Evolutionary conservation across 164 flowering plant species (phyloP).

Genomic region (Magnolia kwangsiensis): DNA sequence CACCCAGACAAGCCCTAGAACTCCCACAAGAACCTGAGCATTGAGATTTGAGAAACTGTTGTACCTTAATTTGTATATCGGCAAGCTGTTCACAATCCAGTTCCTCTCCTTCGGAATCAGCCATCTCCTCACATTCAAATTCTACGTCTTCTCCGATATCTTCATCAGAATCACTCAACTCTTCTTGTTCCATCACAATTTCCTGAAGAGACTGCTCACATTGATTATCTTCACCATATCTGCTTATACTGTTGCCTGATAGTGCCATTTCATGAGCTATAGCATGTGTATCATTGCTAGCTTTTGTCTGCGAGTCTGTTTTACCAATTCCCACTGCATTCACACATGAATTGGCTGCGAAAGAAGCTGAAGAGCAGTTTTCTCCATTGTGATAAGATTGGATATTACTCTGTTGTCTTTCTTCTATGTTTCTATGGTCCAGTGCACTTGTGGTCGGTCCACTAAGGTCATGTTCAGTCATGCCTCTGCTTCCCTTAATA

Average conservation of each 20-base stretch:
- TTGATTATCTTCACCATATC: conserved; percentile 24
- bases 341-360: conserved; percentile 1
- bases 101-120: conserved; percentile 81
- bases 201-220: conserved; percentile 59
- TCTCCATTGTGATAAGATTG: conserved; percentile 1
- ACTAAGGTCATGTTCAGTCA: conserved; percentile 11
- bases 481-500: conserved; percentile 16
- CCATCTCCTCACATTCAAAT: conserved; percentile 96
- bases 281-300: conserved; percentile 5
- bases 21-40: conserved; percentile 4
- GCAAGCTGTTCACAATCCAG: conserved; percentile 38
- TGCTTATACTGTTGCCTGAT: conserved; percentile 13
- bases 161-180: conserved; percentile 94
- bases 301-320: not conserved
- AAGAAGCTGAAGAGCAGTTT: conserved; percentile 6
- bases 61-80: conserved; percentile 49
- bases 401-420: conserved; percentile 2
- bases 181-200: conserved; percentile 98
- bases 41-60: conserved; percentile 6
- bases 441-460: conserved; percentile 14
- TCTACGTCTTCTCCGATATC: conserved; percentile 80
- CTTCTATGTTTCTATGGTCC: conserved; percentile 8
- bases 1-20: not conserved
- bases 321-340: not conserved
- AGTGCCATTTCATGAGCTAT: conserved; percentile 14